phyloP scores from a whole-genome alignment of 2,329 filamentous ascomycete species.

The Diplodia sapinea region DNA sequence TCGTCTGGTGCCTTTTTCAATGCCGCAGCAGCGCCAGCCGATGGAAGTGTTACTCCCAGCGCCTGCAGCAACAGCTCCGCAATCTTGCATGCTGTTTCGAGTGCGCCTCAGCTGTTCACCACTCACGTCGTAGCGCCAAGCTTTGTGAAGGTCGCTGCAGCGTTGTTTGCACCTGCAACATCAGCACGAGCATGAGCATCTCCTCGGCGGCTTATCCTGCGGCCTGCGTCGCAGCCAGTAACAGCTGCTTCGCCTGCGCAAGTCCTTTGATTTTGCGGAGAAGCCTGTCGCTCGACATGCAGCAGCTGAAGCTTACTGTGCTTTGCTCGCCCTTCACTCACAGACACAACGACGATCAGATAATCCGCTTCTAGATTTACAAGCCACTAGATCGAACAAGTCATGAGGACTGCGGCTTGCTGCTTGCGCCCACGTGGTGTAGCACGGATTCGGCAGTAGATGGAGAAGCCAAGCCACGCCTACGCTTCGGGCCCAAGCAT shows the following conservation, averaged over 20 bases:
- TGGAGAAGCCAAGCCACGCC: conserved; percentile 11
- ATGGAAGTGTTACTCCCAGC: background rate
- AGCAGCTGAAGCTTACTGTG: conserved; percentile 16
- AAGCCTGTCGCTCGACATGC: conserved; percentile 3
- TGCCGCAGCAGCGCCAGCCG: conserved; percentile 11
- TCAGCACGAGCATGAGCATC: conserved; percentile 19
- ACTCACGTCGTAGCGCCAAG: conserved; percentile 6
- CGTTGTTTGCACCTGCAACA: conserved; percentile 4
- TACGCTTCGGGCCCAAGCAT: conserved; percentile 2
- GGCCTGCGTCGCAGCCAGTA: conserved; percentile 1
- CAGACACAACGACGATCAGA: background rate
- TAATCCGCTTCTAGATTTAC: background rate
- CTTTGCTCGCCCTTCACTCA: background rate
- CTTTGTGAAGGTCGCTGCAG: background rate
- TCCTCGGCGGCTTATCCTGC: conserved; percentile 22
- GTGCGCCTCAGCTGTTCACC: background rate
- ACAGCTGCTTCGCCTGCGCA: background rate
- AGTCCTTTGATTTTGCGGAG: conserved; percentile 10
- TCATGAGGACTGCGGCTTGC: background rate
- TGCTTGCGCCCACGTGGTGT: conserved; percentile 14
- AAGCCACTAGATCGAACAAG: background rate
- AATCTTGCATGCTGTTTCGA: background rate
- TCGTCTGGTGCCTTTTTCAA: background rate
- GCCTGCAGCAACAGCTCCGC: conserved; percentile 7
- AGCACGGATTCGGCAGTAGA: conserved; percentile 8